Conservation (phyloP, 2,329 filamentous ascomycete genomes). For the Penicillium sumatraense region DNA sequence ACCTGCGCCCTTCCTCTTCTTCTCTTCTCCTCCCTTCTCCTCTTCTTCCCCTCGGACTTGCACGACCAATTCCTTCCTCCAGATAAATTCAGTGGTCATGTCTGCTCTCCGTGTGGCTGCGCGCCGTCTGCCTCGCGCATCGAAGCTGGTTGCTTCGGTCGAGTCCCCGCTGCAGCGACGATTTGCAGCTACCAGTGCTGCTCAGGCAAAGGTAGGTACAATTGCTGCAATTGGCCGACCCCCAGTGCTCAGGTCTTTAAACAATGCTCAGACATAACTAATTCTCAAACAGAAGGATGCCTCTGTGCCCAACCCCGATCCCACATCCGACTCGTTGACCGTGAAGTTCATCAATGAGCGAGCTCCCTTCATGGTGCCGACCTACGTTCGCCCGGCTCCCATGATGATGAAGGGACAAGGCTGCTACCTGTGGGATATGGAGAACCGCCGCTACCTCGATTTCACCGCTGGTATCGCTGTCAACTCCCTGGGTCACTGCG, state of each 20-base stretch:
- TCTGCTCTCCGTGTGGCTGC: constrained; percentile 40
- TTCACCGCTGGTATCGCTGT: constrained; percentile 97
- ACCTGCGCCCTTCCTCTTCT: neutral
- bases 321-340: constrained; percentile 73
- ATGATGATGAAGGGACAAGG: constrained; percentile 90
- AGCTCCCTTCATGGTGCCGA: constrained; percentile 90
- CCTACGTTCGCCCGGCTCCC: constrained; percentile 86
- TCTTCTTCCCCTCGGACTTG: neutral
- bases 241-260: neutral
- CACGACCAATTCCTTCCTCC: constrained; percentile 4
- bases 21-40: constrained; percentile 1
- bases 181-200: constrained; percentile 38
- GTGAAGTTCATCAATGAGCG: constrained; percentile 74
- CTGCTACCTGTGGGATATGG: constrained; percentile 86
- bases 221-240: neutral
- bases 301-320: constrained; percentile 70
- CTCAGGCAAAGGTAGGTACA: constrained; percentile 30
- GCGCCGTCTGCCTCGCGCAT: constrained; percentile 39
- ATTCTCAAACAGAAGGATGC: constrained; percentile 48
- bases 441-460: constrained; percentile 88
- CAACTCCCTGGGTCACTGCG: constrained; percentile 88
- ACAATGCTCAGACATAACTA: neutral
- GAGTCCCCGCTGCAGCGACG: constrained; percentile 40
- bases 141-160: constrained; percentile 33
- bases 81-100: constrained; percentile 25